Evolutionary conservation across 192 early-diverging fungal genomes (phyloP).

Genomic region (Mycoemilia scoparia): DNA sequence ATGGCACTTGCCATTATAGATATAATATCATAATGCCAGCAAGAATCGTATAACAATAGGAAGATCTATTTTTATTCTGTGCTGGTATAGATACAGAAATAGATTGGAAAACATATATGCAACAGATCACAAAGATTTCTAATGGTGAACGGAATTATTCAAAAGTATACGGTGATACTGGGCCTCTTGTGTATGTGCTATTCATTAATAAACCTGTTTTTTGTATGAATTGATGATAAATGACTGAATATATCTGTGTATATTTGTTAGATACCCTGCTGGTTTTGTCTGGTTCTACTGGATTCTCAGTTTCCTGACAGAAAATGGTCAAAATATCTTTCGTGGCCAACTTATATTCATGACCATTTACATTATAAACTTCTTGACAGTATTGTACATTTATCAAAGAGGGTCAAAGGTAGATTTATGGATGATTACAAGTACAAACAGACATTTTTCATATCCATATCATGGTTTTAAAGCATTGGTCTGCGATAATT

Average conservation of each 20-base stretch:
- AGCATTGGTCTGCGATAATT: too few relatives aligned
- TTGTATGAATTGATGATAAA: conserved; percentile 2
- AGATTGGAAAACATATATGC: conserved; percentile 94
- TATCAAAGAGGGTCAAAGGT: conserved; percentile 32
- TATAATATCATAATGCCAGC: too few relatives aligned
- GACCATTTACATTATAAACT: conserved; percentile 48
- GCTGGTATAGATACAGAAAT: conserved; percentile 99
- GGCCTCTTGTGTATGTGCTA: conserved; percentile 72
- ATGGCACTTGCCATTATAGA: too few relatives aligned
- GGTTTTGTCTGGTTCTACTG: conserved; percentile 84
- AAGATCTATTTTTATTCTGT: too few relatives aligned
- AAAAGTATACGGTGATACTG: conserved; percentile 70
- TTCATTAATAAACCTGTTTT: conserved; percentile 6
- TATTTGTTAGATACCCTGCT: conserved; percentile 87
- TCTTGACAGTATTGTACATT: conserved; percentile 43
- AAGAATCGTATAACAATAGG: too few relatives aligned
- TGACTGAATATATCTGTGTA: not conserved
- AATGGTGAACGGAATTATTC: conserved; percentile 69
- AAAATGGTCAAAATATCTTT: conserved; percentile 42
- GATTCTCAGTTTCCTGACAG: conserved; percentile 45
- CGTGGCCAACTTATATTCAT: conserved; percentile 73
- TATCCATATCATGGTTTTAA: not conserved
- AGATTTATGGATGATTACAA: not conserved
- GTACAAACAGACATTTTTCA: not conserved
- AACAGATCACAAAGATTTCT: conserved; percentile 62